These are phyloP conservation scores for Eucalyptus coolabah DNA, from an alignment of 345 rosid genomes.

Conservation along the genomic window DNA sequence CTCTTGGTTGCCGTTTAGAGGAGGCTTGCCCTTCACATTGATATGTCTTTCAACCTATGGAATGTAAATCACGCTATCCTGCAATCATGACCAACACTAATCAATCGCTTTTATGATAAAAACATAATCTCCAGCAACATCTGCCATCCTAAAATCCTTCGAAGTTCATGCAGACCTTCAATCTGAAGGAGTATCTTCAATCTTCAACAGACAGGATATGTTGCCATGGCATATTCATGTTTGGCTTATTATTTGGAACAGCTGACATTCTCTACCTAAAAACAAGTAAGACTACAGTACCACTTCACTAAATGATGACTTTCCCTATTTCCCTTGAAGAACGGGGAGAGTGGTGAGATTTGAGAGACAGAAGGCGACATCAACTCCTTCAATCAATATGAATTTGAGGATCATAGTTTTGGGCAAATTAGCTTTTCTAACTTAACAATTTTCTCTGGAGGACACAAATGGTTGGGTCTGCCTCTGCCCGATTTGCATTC, in stretches of 20 bases:
- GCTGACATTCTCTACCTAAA: background rate
- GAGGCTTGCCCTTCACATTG: background rate
- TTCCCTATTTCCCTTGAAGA: background rate
- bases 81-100: background rate
- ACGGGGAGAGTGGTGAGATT: background rate
- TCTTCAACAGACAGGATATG: background rate
- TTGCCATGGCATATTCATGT: background rate
- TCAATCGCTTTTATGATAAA: background rate
- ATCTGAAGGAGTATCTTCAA: background rate
- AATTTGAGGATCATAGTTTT: background rate
- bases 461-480: background rate
- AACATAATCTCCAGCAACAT: background rate
- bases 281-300: background rate
- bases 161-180: background rate
- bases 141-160: background rate
- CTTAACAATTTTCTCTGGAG: background rate
- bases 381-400: background rate
- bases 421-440: background rate
- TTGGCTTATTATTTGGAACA: background rate
- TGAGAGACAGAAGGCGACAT: background rate
- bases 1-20: background rate
- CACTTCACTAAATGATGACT: background rate
- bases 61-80: background rate
- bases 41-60: background rate
- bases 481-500: background rate